phyloP scores from a whole-genome alignment of 2,329 filamentous ascomycete genomes.

The Fusarium beomiforme region DNA sequence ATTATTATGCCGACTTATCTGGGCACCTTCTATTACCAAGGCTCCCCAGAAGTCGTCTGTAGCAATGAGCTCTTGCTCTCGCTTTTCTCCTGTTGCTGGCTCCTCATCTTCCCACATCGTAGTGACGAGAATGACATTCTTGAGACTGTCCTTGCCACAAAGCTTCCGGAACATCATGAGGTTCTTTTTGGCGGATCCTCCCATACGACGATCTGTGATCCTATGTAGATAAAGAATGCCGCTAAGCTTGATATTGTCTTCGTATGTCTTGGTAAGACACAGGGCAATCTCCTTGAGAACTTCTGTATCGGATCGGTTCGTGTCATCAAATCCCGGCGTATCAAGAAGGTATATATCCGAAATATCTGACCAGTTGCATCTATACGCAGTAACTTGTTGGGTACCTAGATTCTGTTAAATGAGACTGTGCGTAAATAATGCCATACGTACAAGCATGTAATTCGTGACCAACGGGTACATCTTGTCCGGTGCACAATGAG shows the following conservation, averaged over 20 bases:
- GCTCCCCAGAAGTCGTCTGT: neutral
- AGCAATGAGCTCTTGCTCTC: neutral
- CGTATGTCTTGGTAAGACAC: constrained; percentile 2
- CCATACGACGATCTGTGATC: neutral
- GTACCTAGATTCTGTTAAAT: neutral
- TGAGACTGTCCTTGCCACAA: neutral
- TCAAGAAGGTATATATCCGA: constrained; percentile 10
- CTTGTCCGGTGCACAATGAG: neutral
- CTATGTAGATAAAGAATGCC: constrained; percentile 15
- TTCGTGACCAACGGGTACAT: neutral
- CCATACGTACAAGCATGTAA: neutral
- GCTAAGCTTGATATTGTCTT: neutral
- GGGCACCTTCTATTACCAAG: neutral
- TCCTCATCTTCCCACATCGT: neutral
- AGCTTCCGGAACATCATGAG: neutral
- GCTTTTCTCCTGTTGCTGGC: neutral
- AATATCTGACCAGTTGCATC: neutral
- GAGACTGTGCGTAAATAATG: neutral
- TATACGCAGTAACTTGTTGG: neutral
- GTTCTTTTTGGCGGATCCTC: neutral
- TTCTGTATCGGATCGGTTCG: constrained; percentile 1
- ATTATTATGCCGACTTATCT: neutral
- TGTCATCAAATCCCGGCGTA: constrained; percentile 20
- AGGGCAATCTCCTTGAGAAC: constrained; percentile 1
- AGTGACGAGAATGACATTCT: neutral